Conservation (phyloP, 345 rosid genomes). For the Gossypium raimondii region DNA sequence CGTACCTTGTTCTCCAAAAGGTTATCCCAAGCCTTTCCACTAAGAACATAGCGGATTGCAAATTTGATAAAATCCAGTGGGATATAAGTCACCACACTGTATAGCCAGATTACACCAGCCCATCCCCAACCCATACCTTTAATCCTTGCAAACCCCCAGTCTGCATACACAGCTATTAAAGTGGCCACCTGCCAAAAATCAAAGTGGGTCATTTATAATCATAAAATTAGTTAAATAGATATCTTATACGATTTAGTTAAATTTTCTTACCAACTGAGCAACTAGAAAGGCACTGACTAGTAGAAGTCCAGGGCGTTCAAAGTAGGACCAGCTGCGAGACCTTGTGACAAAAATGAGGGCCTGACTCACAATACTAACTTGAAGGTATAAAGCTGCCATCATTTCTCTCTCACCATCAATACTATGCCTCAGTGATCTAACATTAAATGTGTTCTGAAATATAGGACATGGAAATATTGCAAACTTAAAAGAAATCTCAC, state of each 20-base stretch:
- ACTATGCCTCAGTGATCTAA: conserved; percentile 31
- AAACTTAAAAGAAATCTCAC: neutral
- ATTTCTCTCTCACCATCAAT: conserved; percentile 26
- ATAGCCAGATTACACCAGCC: conserved; percentile 93
- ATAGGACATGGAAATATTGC: conserved; percentile 5
- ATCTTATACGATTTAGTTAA: neutral
- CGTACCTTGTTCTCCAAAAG: conserved; percentile 76
- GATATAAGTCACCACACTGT: conserved; percentile 57
- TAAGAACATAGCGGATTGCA: conserved; percentile 52
- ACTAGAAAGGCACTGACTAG: conserved; percentile 50
- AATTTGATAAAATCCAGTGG: conserved; percentile 78
- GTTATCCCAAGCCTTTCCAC: conserved; percentile 81
- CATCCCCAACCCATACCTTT: conserved; percentile 84
- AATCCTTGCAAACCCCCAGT: conserved; percentile 67
- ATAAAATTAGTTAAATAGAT: neutral
- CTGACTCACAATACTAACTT: conserved; percentile 89
- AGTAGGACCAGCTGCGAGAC: conserved; percentile 82
- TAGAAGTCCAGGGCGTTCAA: conserved; percentile 77
- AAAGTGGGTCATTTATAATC: neutral
- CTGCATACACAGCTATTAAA: conserved; percentile 72
- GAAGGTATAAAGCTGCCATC: conserved; percentile 85
- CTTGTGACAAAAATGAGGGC: conserved; percentile 87
- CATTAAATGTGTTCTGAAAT: conserved; percentile 55
- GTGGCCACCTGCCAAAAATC: conserved; percentile 57
- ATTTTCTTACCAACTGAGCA: conserved; percentile 68